phyloP scores from a whole-genome alignment of 768 basidiomycete genomes.

The Russula compacta region DNA sequence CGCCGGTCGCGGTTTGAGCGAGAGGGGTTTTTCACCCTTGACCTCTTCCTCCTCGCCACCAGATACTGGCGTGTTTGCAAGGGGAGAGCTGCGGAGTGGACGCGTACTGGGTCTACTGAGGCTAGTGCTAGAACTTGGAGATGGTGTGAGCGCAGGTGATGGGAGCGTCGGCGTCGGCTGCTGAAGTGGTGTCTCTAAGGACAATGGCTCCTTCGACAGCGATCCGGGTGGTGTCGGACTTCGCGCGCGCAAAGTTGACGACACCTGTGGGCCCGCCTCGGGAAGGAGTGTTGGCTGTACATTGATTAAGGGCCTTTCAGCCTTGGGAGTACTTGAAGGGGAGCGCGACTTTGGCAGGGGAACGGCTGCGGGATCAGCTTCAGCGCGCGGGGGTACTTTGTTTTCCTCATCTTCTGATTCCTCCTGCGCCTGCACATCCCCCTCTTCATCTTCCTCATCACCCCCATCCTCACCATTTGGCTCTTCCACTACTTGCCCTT shows the following conservation, averaged over 20 bases:
- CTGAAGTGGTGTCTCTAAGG: constrained; percentile 16
- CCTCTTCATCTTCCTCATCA: constrained; percentile 24
- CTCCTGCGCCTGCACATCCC: constrained; percentile 24
- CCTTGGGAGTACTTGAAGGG: constrained; percentile 50
- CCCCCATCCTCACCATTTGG: constrained; percentile 21
- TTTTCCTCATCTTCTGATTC: constrained; percentile 12
- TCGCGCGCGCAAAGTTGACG: constrained; percentile 26
- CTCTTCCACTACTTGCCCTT: constrained; percentile 15
- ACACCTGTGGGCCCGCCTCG: constrained; percentile 23
- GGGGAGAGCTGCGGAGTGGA: constrained; percentile 67
- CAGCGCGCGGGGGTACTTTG: not conserved
- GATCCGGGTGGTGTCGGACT: constrained; percentile 61
- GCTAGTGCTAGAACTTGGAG: constrained; percentile 41
- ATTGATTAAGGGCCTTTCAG: constrained; percentile 37
- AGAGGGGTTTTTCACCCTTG: constrained; percentile 21
- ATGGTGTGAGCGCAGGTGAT: constrained; percentile 27
- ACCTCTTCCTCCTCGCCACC: constrained; percentile 38
- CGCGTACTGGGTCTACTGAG: constrained; percentile 54
- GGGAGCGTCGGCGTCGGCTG: constrained; percentile 27
- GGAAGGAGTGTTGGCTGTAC: constrained; percentile 30
- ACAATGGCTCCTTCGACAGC: constrained; percentile 38
- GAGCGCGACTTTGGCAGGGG: constrained; percentile 41
- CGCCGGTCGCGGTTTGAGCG: constrained; percentile 31
- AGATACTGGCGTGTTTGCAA: constrained; percentile 43
- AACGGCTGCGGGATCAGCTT: constrained; percentile 20